phyloP scores from a whole-genome alignment of 1,284 basidiomycete genomes.

The Trichosporon inkin region DNA sequence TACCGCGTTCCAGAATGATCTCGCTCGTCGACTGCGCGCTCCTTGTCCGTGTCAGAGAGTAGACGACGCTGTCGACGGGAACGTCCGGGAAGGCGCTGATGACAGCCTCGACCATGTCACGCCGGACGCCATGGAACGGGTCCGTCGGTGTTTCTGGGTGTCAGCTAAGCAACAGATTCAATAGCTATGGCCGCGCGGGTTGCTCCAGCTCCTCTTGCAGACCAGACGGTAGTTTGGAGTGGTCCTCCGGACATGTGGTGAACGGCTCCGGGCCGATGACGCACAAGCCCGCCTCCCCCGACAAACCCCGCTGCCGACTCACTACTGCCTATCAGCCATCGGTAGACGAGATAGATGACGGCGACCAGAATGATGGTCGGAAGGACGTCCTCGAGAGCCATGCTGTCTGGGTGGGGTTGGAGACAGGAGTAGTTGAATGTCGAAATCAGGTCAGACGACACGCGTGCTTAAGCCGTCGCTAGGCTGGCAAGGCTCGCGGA shows the following conservation, averaged over 20 bases:
- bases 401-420: slow-evolving; percentile 14
- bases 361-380: slow-evolving; percentile 41
- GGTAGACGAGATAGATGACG: slow-evolving; percentile 36
- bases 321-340: slow-evolving; percentile 38
- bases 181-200: not conserved
- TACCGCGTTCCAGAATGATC: slow-evolving; percentile 46
- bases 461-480: not conserved
- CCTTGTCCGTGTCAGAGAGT: slow-evolving; percentile 46
- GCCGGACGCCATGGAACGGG: slow-evolving; percentile 37
- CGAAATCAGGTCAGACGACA: slow-evolving; percentile 6
- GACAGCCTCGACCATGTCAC: slow-evolving; percentile 47
- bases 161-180: not conserved
- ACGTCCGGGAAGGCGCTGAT: slow-evolving; percentile 49
- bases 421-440: not conserved
- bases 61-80: slow-evolving; percentile 43
- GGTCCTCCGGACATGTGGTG: too few relatives aligned
- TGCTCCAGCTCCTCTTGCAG: too few relatives aligned
- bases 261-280: not conserved
- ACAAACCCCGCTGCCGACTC: slow-evolving; percentile 15
- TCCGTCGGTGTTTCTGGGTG: slow-evolving; percentile 19
- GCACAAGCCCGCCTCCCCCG: too few relatives aligned
- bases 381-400: slow-evolving; percentile 42
- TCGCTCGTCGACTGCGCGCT: slow-evolving; percentile 48
- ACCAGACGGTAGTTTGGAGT: not conserved
- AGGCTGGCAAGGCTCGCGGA: not conserved